phyloP scores from a whole-genome alignment of 2,329 filamentous ascomycete species.

The Ophiostoma sp. region DNA sequence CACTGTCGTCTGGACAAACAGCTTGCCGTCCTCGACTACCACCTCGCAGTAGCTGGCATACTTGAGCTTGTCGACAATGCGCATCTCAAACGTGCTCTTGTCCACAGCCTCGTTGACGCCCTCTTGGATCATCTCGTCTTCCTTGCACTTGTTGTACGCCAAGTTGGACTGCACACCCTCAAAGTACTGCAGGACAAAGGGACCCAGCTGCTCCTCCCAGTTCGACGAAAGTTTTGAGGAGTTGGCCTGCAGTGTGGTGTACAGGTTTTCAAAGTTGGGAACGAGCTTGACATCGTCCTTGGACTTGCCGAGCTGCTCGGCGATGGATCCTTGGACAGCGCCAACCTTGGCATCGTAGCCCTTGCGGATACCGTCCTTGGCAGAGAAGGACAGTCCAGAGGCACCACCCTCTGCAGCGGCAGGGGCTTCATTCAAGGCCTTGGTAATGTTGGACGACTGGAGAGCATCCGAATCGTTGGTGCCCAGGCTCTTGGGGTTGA shows the following conservation, averaged over 20 bases:
- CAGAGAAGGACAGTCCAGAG: conserved; percentile 44
- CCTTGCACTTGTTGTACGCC: conserved; percentile 24
- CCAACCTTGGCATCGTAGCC: conserved; percentile 48
- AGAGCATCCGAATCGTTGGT: conserved; percentile 47
- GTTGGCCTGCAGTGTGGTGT: conserved; percentile 42
- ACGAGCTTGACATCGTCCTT: conserved; percentile 45
- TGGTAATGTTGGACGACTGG: conserved; percentile 41
- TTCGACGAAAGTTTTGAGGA: conserved; percentile 38
- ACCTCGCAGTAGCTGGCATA: conserved; percentile 49
- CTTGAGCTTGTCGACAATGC: conserved; percentile 49
- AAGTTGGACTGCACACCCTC: conserved; percentile 37
- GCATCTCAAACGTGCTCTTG: conserved; percentile 45
- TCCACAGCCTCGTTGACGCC: conserved; percentile 49
- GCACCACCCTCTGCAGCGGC: conserved; percentile 23
- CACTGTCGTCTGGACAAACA: conserved; percentile 45
- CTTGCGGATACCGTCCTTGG: conserved; percentile 44
- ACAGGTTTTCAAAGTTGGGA: conserved; percentile 49
- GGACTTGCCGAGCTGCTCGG: conserved; percentile 38
- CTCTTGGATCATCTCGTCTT: conserved; percentile 51
- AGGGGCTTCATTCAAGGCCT: conserved; percentile 50
- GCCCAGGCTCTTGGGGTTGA: conserved; percentile 46
- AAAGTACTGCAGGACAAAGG: conserved; percentile 46
- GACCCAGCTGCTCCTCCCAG: conserved; percentile 49
- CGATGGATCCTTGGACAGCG: conserved; percentile 41
- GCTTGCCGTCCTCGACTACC: conserved; percentile 49